Conservation (phyloP, 768 basidiomycete species). For the Lyophyllum shimeji region DNA sequence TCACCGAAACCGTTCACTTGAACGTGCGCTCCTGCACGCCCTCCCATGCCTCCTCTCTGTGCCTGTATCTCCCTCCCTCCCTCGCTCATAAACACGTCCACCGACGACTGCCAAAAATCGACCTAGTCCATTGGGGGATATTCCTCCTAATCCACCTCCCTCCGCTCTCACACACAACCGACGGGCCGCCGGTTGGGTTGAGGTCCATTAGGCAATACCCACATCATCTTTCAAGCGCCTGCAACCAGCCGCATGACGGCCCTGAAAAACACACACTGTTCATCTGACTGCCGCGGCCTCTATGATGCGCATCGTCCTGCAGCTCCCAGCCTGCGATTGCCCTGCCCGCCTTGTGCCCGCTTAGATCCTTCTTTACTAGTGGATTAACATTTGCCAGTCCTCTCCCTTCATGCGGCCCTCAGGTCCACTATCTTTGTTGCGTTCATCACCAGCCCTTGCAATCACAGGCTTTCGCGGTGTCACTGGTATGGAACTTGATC, state of each 20-base stretch:
- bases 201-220: neutral
- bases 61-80: neutral
- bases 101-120: slow-evolving; percentile 1
- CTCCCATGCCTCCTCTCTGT: neutral
- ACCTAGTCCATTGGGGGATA: slow-evolving; percentile 16
- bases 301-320: neutral
- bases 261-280: neutral
- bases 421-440: neutral
- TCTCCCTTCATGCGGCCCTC: neutral
- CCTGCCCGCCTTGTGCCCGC: neutral
- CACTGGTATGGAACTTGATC: neutral
- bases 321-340: neutral
- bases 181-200: slow-evolving; percentile 8
- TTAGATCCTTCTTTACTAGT: neutral
- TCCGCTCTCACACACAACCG: slow-evolving; percentile 3
- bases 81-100: neutral
- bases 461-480: neutral
- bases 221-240: neutral
- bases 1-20: neutral
- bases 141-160: neutral
- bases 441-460: neutral
- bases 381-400: neutral
- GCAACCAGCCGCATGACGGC: slow-evolving; percentile 1
- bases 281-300: slow-evolving; percentile 2
- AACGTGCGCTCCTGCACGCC: neutral